phyloP scores from a whole-genome alignment of 768 basidiomycete species.

The Peribolospora baueri region DNA sequence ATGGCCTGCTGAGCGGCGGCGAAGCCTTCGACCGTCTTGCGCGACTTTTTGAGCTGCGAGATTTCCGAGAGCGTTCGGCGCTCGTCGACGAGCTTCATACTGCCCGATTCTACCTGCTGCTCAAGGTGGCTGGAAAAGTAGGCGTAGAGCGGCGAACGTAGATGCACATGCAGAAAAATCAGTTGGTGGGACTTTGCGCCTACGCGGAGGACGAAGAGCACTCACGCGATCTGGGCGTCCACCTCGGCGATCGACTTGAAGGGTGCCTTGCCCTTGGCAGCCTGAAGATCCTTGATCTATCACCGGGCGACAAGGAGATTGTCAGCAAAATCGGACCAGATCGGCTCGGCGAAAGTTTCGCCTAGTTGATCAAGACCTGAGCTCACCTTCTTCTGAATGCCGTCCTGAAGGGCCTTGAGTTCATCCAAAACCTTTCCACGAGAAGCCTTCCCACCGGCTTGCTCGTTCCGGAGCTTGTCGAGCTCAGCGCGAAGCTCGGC shows the following conservation, averaged over 20 bases:
- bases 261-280: constrained; percentile 46
- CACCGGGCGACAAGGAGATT: neutral
- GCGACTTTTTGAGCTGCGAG: constrained; percentile 20
- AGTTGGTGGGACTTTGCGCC: neutral
- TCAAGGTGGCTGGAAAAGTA: constrained; percentile 40
- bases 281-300: constrained; percentile 67
- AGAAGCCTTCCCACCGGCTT: constrained; percentile 47
- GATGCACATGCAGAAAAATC: constrained; percentile 2
- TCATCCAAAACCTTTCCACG: constrained; percentile 51
- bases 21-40: constrained; percentile 56
- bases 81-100: constrained; percentile 77
- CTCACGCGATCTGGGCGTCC: constrained; percentile 64
- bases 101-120: constrained; percentile 74
- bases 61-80: constrained; percentile 88
- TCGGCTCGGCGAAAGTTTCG: neutral
- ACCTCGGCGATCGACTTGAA: constrained; percentile 68
- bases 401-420: constrained; percentile 52
- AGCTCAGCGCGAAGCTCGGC: constrained; percentile 52
- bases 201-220: constrained; percentile 3
- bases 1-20: constrained; percentile 55
- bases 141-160: neutral
- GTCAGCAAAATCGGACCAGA: neutral
- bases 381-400: constrained; percentile 52
- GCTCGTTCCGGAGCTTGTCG: constrained; percentile 49
- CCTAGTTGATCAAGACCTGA: neutral